Conservation (phyloP, 139 green algal species). For the Picochlorum sp. region DNA sequence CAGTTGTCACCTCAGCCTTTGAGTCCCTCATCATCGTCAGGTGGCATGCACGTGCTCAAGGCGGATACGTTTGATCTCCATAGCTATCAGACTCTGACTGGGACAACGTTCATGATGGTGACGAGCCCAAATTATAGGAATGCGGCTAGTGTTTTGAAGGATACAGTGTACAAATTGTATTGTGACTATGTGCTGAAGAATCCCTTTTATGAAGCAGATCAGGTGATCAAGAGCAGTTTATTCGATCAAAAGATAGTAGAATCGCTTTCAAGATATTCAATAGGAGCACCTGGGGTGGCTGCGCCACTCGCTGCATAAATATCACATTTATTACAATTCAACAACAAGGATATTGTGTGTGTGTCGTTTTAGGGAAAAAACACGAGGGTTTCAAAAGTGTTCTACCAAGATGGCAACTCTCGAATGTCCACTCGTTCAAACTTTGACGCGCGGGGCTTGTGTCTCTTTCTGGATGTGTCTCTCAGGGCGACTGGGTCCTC, state of each 20-base stretch:
- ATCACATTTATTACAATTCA: no score
- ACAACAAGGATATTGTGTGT: no score
- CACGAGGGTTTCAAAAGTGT: no score
- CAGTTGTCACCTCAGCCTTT: conserved; percentile 71
- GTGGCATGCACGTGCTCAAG: conserved; percentile 78
- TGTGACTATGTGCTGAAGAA: conserved; percentile 54
- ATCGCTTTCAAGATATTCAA: neutral
- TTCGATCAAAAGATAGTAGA: conserved; percentile 39
- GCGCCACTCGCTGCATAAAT: no score
- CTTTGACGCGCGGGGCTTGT: no score
- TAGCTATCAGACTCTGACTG: conserved; percentile 70
- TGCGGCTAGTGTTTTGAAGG: conserved; percentile 49
- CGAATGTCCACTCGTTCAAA: no score
- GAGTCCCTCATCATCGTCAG: conserved; percentile 40
- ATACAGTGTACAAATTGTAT: conserved; percentile 45
- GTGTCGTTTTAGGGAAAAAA: no score
- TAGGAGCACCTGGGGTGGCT: no score
- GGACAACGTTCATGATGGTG: conserved; percentile 77
- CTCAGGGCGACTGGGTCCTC: no score
- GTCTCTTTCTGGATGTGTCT: no score
- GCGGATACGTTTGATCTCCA: conserved; percentile 91
- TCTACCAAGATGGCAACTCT: no score
- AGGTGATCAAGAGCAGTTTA: conserved; percentile 54
- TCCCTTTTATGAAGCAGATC: conserved; percentile 53
- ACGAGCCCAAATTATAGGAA: conserved; percentile 60